phyloP scores from a whole-genome alignment of 805 yeast species.

The Hanseniaspora jakobsenii region DNA sequence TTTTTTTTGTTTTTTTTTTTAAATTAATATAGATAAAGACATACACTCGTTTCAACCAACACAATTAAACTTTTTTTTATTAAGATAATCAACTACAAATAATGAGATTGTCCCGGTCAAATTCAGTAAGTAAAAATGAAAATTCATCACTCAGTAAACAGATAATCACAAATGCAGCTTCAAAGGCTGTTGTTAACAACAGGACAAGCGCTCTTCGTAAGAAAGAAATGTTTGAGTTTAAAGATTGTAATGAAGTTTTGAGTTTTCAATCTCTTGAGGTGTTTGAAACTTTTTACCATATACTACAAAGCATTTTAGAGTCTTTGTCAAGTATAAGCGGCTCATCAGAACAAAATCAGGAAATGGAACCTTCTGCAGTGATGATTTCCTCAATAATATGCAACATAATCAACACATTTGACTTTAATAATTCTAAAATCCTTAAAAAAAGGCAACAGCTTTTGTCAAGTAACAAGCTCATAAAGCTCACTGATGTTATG shows the following conservation, averaged over 20 bases:
- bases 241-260: slow-evolving; percentile 1
- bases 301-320: slow-evolving; percentile 19
- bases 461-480: slow-evolving; percentile 24
- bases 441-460: slow-evolving; percentile 32
- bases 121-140: not conserved
- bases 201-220: not conserved
- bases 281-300: not conserved
- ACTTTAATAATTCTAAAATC: slow-evolving; percentile 15
- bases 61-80: no score
- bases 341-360: no score
- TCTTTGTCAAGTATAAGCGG: no score
- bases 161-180: slow-evolving; percentile 11
- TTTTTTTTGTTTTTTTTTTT: no score
- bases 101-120: not conserved
- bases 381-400: slow-evolving; percentile 10
- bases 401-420: not conserved
- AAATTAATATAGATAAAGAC: no score
- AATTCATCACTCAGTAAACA: no score
- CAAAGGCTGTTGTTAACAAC: slow-evolving; percentile 1
- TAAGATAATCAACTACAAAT: no score
- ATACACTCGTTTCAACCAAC: no score
- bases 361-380: no score
- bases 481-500: slow-evolving; percentile 22
- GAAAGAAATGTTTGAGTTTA: slow-evolving; percentile 13
- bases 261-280: not conserved